Evolutionary conservation across 2,329 filamentous ascomycete species (phyloP), one percentile per base, ranked within the genome.

Genomic region (Clonostachys rosea): DNA sequence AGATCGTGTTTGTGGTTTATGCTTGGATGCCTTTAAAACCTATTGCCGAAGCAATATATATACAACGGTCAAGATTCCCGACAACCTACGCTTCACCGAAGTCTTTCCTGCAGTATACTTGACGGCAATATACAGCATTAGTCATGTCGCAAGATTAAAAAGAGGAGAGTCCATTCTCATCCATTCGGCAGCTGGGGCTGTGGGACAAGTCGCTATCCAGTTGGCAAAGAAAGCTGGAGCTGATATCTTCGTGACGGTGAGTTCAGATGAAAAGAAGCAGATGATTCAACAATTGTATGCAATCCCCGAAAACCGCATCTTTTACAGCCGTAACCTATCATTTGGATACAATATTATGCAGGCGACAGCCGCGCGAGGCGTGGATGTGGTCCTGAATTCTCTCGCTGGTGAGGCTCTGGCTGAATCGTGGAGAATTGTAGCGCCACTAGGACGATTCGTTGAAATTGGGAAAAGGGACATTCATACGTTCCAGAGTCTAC

Each of bases 171-270:
- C 87, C 37, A 89, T 95, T 59, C 90, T 92, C 65, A 77, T 95
- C 55, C 87, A 83, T 49, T 85, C 87, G 4, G 89, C 89, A 0
- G 86, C 84, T 5, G 89, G 90, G 33, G 89, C 88, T 2, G 89
- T 95, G 4, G 89, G 90, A 5, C 86, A 91, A 65, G 64, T 94
- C 8, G 89, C 94, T 17, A 89, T 89, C 6, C 89, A 94, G 68
- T 68, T 95, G 41, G 89, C 88, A 51, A 92, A 92, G 77, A 81
- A 84, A 51, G 84, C 91, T 65, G 89, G 89, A 3, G 67, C 94
- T 48, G 84, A 68, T 41, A 89, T 95, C 39, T 85, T 95, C 52
- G 90, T 89, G 16, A 89, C 83, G 45, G 89, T 90, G 11, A 89
- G 90, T 4, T 82, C 82, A 16, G 86, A 91, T 59, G 84, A 87